Evolutionary conservation across 805 yeast species (phyloP).

Genomic region (Sugiyamaella mastotermitis): DNA sequence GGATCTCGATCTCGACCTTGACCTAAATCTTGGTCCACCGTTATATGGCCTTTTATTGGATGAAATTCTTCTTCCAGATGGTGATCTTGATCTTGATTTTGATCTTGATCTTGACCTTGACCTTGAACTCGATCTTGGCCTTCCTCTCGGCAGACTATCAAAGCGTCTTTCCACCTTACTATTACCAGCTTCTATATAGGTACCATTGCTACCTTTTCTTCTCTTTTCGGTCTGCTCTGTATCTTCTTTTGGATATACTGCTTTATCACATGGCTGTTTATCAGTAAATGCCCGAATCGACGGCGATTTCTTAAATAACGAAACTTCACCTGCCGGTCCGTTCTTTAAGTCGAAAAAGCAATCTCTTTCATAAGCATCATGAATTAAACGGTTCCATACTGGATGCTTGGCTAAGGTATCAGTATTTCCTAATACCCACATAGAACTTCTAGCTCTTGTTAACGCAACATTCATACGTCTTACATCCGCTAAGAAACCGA

Average conservation of each 20-base stretch:
- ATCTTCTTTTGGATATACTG: background rate
- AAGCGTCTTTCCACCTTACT: background rate
- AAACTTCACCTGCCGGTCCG: background rate
- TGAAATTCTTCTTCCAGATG: too few species aligned
- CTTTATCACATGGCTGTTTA: slow-evolving; percentile 1
- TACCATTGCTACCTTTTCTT: background rate
- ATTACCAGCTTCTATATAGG: background rate
- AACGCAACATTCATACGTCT: slow-evolving; percentile 97
- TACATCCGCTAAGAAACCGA: slow-evolving; percentile 86
- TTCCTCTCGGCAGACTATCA: background rate
- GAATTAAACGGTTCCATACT: slow-evolving; percentile 68
- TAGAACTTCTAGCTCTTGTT: slow-evolving; percentile 85
- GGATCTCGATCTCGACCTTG: background rate
- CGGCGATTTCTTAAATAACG: too few species aligned
- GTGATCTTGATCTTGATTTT: background rate
- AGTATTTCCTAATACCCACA: slow-evolving; percentile 86
- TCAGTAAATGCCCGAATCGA: too few species aligned
- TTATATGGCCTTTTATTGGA: too few species aligned
- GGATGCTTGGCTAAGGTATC: slow-evolving; percentile 56
- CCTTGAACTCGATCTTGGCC: background rate
- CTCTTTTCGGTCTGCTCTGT: background rate
- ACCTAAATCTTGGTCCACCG: background rate
- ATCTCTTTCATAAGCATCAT: slow-evolving; percentile 20
- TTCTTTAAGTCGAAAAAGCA: slow-evolving; percentile 3
- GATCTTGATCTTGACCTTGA: background rate